These are phyloP conservation scores for Alopecurus myosuroides DNA, from an alignment of 176 grass and related monocot species.

Conservation along the genomic window DNA sequence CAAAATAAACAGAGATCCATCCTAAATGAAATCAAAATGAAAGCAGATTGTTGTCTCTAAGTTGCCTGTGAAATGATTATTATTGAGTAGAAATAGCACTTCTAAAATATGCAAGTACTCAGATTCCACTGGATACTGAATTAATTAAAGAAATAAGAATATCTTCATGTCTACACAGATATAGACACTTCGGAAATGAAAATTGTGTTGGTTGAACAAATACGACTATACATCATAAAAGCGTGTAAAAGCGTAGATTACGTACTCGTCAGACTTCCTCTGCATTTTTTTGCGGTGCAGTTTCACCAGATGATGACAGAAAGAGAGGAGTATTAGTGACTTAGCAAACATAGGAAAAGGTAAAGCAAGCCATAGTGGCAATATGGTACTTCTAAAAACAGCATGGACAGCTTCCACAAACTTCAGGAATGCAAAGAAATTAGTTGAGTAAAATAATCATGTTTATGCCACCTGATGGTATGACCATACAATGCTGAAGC, in stretches of 20 bases:
- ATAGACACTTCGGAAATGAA: background rate
- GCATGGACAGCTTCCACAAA: background rate
- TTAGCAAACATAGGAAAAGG: conserved; percentile 19
- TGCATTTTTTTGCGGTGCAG: conserved; percentile 42
- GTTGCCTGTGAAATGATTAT: background rate
- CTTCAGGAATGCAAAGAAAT: conserved; percentile 3
- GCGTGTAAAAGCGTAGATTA: conserved; percentile 34
- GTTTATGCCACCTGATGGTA: background rate
- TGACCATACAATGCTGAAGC: background rate
- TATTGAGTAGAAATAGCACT: background rate
- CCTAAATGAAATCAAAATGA: conserved; percentile 6
- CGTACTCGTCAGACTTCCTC: conserved; percentile 99
- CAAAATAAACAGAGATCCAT: conserved; percentile 10
- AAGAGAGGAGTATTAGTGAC: conserved; percentile 45
- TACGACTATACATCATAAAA: background rate
- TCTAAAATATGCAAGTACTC: background rate
- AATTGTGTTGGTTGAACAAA: background rate
- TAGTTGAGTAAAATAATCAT: conserved; percentile 15
- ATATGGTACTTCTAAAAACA: background rate
- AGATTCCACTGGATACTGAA: background rate
- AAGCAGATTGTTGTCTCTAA: background rate
- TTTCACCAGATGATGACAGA: conserved; percentile 35
- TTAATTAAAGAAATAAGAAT: background rate
- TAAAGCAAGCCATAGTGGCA: background rate
- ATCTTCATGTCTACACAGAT: background rate